A percentile compares a stretch with the other conserved stretches of the same genome.
Evolutionary conservation across 495 filamentous ascomycete species (phyloP).

Genomic region (Aspergillus funiculosus): DNA sequence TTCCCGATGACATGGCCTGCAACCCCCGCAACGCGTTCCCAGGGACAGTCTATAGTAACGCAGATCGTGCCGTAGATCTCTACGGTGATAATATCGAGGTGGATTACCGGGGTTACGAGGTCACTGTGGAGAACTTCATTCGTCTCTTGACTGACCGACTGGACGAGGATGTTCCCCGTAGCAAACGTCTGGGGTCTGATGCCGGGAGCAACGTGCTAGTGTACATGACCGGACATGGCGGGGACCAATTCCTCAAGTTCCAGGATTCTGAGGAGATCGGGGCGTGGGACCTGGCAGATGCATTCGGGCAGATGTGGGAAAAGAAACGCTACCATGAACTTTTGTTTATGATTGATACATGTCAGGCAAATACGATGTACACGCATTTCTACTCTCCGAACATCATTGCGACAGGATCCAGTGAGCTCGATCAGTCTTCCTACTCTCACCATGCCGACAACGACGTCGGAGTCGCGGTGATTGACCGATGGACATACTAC

Average conservation of each 20-base stretch:
- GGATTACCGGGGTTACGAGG: slow-evolving; percentile 96
- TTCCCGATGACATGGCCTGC: slow-evolving; percentile 98
- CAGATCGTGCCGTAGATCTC: slow-evolving; percentile 88
- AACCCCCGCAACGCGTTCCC: slow-evolving; percentile 98
- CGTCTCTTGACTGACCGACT: slow-evolving; percentile 89
- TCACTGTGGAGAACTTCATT: slow-evolving; percentile 98
- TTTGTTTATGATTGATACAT: slow-evolving; percentile 99
- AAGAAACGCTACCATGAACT: slow-evolving; percentile 95
- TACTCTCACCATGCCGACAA: slow-evolving; percentile 98
- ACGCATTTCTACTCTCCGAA: slow-evolving; percentile 95
- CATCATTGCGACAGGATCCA: slow-evolving; percentile 91
- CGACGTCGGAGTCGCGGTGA: slow-evolving; percentile 95
- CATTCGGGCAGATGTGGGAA: slow-evolving; percentile 99
- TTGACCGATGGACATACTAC: slow-evolving; percentile 98
- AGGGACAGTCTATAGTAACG: slow-evolving; percentile 97
- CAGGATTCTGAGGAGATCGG: slow-evolving; percentile 97
- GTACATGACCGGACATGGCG: slow-evolving; percentile 98
- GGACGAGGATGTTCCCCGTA: slow-evolving; percentile 85
- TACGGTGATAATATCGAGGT: slow-evolving; percentile 99
- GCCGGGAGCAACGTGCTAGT: slow-evolving; percentile 93
- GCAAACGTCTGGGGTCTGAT: slow-evolving; percentile 86
- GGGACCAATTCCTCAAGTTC: slow-evolving; percentile 98
- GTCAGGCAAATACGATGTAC: slow-evolving; percentile 99
- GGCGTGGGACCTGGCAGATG: slow-evolving; percentile 91
- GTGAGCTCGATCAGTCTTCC: slow-evolving; percentile 85